phyloP scores from a whole-genome alignment of 2,329 filamentous ascomycete genomes.

The Coniochaeta sp. region DNA sequence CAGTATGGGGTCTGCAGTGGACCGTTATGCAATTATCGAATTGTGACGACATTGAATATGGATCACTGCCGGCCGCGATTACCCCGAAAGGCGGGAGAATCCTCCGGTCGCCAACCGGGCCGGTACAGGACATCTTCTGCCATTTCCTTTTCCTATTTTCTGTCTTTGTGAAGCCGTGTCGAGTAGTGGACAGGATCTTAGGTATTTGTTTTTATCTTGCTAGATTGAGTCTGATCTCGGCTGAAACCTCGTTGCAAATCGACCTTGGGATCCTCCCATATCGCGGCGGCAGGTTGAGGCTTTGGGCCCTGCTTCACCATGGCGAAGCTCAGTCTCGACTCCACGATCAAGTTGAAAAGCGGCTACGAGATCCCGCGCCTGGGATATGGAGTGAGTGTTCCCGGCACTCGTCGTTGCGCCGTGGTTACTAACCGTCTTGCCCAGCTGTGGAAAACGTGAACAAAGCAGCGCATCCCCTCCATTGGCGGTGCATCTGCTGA shows the following conservation, averaged over 20 bases:
- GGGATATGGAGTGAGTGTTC: conserved; percentile 43
- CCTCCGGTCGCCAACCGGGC: not conserved
- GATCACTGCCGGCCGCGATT: not conserved
- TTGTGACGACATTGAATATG: not conserved
- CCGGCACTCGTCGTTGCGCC: too few relatives aligned
- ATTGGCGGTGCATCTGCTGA: not conserved
- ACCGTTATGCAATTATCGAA: not conserved
- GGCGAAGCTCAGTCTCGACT: conserved; percentile 38
- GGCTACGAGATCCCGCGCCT: conserved; percentile 44
- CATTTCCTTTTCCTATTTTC: not conserved
- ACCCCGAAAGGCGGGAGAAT: not conserved
- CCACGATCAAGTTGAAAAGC: conserved; percentile 45
- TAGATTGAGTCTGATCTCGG: too few relatives aligned
- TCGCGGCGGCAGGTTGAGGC: not conserved
- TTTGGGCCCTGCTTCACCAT: conserved; percentile 21
- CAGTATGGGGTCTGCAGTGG: not conserved
- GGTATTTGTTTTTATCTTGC: too few relatives aligned
- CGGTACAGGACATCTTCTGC: not conserved
- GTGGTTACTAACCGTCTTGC: conserved; percentile 1
- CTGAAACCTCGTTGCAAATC: too few relatives aligned
- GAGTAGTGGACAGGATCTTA: too few relatives aligned
- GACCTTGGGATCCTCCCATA: not conserved
- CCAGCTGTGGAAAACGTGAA: conserved; percentile 47
- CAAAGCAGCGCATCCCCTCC: not conserved
- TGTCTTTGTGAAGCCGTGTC: not conserved